Evolutionary conservation across 805 yeast species (phyloP).

Genomic region (Yamadazyma kitorensis): DNA sequence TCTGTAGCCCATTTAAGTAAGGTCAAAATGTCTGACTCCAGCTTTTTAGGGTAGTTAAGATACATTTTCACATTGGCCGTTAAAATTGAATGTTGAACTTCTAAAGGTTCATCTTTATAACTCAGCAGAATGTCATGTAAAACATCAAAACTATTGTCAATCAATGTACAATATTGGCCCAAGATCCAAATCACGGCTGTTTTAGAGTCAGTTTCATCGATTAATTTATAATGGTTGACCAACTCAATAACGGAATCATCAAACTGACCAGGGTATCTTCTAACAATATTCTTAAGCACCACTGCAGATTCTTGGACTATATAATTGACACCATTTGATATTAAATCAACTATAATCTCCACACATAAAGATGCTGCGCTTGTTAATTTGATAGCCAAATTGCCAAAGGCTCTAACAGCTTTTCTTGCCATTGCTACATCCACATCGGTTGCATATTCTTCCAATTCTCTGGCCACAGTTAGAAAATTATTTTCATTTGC

Average conservation of each 20-base stretch:
- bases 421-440: slow-evolving; percentile 85
- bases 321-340: slow-evolving; percentile 65
- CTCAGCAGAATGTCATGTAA: slow-evolving; percentile 40
- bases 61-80: slow-evolving; percentile 75
- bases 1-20: slow-evolving; percentile 70
- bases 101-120: slow-evolving; percentile 63
- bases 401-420: slow-evolving; percentile 87
- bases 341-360: slow-evolving; percentile 53
- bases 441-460: slow-evolving; percentile 83
- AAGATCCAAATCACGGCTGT: slow-evolving; percentile 80
- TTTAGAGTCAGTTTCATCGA: slow-evolving; percentile 76
- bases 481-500: slow-evolving; percentile 64
- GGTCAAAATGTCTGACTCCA: slow-evolving; percentile 56
- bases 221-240: slow-evolving; percentile 34
- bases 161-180: slow-evolving; percentile 61
- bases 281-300: slow-evolving; percentile 70
- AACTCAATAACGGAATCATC: slow-evolving; percentile 28
- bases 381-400: slow-evolving; percentile 75
- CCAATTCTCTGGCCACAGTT: slow-evolving; percentile 67
- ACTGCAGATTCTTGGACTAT: slow-evolving; percentile 78
- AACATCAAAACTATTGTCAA: slow-evolving; percentile 40
- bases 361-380: slow-evolving; percentile 63
- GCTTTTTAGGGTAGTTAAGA: slow-evolving; percentile 50
- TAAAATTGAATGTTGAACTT: slow-evolving; percentile 70
- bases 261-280: slow-evolving; percentile 68